Base-by-base conservation (phyloP, 345 rosid genomes). In the Passiflora organensis region DNA sequence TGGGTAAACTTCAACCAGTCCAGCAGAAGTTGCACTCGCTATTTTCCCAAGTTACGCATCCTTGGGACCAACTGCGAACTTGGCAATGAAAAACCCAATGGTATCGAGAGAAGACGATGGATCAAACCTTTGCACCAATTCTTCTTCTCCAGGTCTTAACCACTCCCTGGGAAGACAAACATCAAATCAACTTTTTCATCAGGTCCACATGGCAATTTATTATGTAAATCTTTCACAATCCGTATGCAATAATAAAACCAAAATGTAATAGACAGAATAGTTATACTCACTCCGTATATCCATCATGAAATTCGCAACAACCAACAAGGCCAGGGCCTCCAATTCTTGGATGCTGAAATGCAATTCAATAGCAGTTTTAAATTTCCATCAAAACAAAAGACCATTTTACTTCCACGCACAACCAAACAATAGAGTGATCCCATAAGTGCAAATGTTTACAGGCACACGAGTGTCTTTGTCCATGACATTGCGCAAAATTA, bases 241-340 rank as follows among this genome's bases (percentile, higher is more conserved):
- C 20, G 4, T 6, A 1, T 28, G 34, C 34, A 28, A 8, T 2
- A 28, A 28, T 28, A 10, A 13, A 3, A 10, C n/a, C 43, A 39
- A 3, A 39, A 2, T 14, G 43, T 2, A 10, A 2, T 13, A 10
- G n/a, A 1, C 9, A 4, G 14, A 39, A 39, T n/a, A n/a, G n/a
- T n/a, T n/a, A 58, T 48, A 65, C 91, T 79, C 78, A 93, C 99
- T 93, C 97, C 6, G 75, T 32, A 59, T 71, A 83, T 68, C 99
- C 99, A 56, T 93, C 85, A 0, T 81, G 74, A 59, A 83, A 86
- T 73, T 81, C 75, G 59, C 60, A 82, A 17, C 63, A 50, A 69
- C 99, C 97, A 59, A 85, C 78, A 58, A 89, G 89, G 34, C 97
- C 97, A 42, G 96, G 87, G 58, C 99, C 96, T 79, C 95, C 99